Base-by-base conservation (phyloP, 179 eudicot genomes). In the Amaranthus tricolor region DNA sequence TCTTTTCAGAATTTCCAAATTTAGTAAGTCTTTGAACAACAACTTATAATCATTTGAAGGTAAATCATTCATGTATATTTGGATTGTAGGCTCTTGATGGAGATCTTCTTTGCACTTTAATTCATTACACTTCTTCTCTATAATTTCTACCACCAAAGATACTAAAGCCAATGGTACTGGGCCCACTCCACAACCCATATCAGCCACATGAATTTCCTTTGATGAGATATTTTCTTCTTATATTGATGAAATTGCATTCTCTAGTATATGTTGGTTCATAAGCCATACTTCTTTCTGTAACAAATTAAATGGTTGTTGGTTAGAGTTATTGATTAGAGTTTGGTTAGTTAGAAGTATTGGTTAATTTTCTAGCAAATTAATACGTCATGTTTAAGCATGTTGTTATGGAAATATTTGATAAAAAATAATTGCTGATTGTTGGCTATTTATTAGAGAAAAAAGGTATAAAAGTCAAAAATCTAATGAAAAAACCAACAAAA, bases 141-240 rank as follows among this genome's bases (percentile, higher is more conserved):
- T 60, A 51, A 16, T 49, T 19, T 73, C 63, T 17, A 19, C 5
- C 68, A 73, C 62, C 3, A 20, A 47, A 12, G 72, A 68, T n/a
- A 62, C 51, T 0, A 81, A 51, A 40, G 47, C 65, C 6, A 69
- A 48, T 15, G 84, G 74, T 51, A 69, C 78, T 55, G 74, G 66
- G 6, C 80, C 80, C 10, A 73, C 74, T 58, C 77, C 84, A 63
- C 84, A 77, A 0, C 84, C 84, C 20, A 81, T 63, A 68, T 81
- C 84, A 15, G 84, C 80, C 20, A 77, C 71, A 12, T 55, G 73
- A 9, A 81, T 56, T 64, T 40, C n/a, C 19, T 53, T 15, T 2
- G 8, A 1, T 52, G 44, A 6, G 14, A 3, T 2, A 19, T 44
- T 6, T 3, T 40, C 60, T 14, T 17, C 14, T 49, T 44, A 16